Base-by-base conservation (phyloP, 1,139 yeast genomes). In the Hansenula lynferdii region DNA sequence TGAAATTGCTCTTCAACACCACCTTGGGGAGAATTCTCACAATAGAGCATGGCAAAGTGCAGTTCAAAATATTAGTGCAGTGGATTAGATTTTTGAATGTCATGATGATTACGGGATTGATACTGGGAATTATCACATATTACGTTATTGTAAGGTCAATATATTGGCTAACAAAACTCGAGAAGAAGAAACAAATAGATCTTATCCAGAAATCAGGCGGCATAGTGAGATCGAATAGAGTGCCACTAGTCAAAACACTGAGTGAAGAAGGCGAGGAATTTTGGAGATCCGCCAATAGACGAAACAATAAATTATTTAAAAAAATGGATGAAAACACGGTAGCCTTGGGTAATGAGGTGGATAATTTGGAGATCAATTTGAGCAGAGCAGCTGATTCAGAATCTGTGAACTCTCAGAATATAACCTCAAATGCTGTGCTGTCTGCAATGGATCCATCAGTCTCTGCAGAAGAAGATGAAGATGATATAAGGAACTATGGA, bases 21-120 rank as follows among this genome's bases (percentile, higher is more conserved):
- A 36, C 32, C 26, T 14, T 52, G 8, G 48, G 44, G 18, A 28
- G 42, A 3, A 29, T 50, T 1, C 16, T 48, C 11, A 40, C 31
- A 0, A n/a, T 40, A 2, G 48, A 49, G 20, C 42, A 49, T 32
- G 48, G 48, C 1, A 23, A 39, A 8, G 31, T 35, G 3, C 45
- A 48, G 24, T 30, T 48, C 20, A 43, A 40, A 14, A 34, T 51
- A 5, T 17, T 47, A 11, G 45, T 47, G 8, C 43, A 49, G 20
- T 50, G 54, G 51, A 17, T 51, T 1, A 43, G 50, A 27, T 48
- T 44, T 34, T 27, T 51, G 16, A 50, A 48, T 27, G 47, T 51
- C 11, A 39, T 51, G 44, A 41, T 49, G 10, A 38, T 52, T 12
- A 40, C 49, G 1, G 48, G 49, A 1, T 29, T 50, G 29, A 28